Conservation (phyloP, 208 protist genomes). For the Balamuthia mandrillaris region DNA sequence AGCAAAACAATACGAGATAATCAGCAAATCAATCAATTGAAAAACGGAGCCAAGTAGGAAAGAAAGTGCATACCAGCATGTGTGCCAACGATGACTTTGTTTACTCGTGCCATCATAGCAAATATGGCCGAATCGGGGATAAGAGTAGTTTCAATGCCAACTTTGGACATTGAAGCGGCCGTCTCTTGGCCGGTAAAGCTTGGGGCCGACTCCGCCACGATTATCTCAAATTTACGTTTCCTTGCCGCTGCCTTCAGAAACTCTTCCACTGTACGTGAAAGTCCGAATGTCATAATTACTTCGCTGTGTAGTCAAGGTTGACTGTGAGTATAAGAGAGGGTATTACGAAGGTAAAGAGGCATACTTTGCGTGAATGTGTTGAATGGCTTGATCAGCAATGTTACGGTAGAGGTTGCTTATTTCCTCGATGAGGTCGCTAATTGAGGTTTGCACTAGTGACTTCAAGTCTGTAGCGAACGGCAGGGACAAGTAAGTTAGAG, state of each 20-base stretch:
- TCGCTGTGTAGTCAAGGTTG: constrained; percentile 56
- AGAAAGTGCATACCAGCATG: constrained; percentile 67
- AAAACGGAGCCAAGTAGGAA: neutral
- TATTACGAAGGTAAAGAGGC: neutral
- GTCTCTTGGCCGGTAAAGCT: constrained; percentile 66
- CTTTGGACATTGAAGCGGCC: constrained; percentile 74
- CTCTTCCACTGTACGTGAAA: constrained; percentile 72
- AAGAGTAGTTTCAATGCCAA: constrained; percentile 82
- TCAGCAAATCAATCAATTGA: neutral
- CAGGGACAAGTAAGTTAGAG: neutral
- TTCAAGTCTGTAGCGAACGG: constrained; percentile 66
- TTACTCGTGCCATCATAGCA: constrained; percentile 94
- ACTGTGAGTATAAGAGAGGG: constrained; percentile 11
- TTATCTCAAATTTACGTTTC: constrained; percentile 84
- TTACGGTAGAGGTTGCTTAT: constrained; percentile 58
- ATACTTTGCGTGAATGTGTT: constrained; percentile 76
- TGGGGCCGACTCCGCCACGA: constrained; percentile 87
- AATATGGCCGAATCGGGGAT: constrained; percentile 91
- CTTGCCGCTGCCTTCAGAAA: constrained; percentile 72
- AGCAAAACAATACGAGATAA: neutral
- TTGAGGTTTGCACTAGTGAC: constrained; percentile 55
- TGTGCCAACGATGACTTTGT: constrained; percentile 92
- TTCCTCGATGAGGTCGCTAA: constrained; percentile 73
- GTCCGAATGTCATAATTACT: constrained; percentile 78
- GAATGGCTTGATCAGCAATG: constrained; percentile 62